Evolutionary conservation across 148 eudicot genomes (phyloP).

Genomic region (Rhododendron molle): DNA sequence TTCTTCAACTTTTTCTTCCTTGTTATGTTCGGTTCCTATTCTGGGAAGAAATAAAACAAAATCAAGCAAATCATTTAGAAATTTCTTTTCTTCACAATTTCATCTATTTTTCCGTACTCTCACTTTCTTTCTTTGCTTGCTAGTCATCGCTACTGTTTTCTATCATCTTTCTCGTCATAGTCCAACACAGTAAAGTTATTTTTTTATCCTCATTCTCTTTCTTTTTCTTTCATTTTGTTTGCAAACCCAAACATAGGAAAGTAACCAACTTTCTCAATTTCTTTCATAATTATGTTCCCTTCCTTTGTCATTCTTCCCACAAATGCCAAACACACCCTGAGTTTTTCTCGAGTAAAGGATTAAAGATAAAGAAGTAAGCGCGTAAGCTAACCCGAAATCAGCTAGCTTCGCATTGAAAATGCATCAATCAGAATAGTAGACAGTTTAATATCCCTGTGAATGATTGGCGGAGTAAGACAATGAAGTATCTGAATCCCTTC

Average conservation of each 20-base stretch:
- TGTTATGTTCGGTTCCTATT: neutral
- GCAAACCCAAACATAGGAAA: neutral
- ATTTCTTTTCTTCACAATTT: neutral
- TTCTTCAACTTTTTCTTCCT: neutral
- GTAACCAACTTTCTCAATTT: neutral
- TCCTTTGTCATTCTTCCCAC: neutral
- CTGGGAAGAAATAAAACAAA: neutral
- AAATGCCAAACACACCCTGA: neutral
- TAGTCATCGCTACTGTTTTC: neutral
- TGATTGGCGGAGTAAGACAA: too few relatives aligned
- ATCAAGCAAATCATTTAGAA: neutral
- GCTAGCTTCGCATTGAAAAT: too few relatives aligned
- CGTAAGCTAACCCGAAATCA: too few relatives aligned
- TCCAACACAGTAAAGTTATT: neutral
- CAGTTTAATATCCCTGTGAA: too few relatives aligned
- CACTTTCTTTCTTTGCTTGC: neutral
- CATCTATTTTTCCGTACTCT: too few relatives aligned
- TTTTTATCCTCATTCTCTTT: too few relatives aligned
- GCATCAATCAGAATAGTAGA: too few relatives aligned
- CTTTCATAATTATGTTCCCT: neutral
- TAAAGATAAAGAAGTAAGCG: too few relatives aligned
- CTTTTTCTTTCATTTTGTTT: neutral
- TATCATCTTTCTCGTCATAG: neutral
- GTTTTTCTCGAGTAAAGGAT: neutral
- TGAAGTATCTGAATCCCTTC: too few relatives aligned